These are phyloP conservation scores for Neonectria coccinea DNA, from an alignment of 2,329 filamentous ascomycete genomes.

Conservation along the genomic window DNA sequence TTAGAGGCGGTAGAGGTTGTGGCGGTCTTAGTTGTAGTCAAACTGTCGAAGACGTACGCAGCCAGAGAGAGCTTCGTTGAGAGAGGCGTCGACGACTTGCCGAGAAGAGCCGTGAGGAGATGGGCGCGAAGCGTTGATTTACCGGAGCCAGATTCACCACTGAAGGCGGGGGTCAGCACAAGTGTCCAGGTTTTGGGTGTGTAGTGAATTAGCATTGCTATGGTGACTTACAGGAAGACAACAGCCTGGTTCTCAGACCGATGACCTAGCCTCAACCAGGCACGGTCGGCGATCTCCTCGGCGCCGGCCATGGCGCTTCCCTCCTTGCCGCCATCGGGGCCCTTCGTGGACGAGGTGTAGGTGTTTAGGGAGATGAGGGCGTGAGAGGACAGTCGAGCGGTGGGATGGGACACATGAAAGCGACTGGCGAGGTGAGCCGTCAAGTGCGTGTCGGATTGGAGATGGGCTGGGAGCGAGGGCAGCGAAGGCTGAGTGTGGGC, in stretches of 20 bases:
- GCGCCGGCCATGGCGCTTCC: constrained; percentile 93
- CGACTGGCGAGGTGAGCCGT: constrained; percentile 87
- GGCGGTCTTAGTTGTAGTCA: constrained; percentile 96
- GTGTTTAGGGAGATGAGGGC: constrained; percentile 94
- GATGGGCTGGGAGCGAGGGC: constrained; percentile 86
- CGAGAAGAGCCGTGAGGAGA: constrained; percentile 84
- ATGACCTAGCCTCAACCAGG: constrained; percentile 86
- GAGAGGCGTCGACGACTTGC: constrained; percentile 90
- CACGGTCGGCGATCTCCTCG: constrained; percentile 89
- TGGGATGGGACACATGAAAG: constrained; percentile 91
- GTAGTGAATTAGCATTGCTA: neutral
- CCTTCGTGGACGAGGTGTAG: constrained; percentile 88
- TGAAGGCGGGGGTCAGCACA: constrained; percentile 54
- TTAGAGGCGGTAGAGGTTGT: constrained; percentile 97
- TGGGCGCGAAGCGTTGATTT: constrained; percentile 96
- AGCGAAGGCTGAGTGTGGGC: constrained; percentile 87
- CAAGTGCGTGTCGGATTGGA: constrained; percentile 81
- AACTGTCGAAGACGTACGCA: constrained; percentile 93
- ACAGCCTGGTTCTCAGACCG: constrained; percentile 94
- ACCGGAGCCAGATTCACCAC: constrained; percentile 94
- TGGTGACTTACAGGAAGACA: constrained; percentile 82
- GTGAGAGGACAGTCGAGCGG: constrained; percentile 89
- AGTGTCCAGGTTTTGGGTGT: constrained; percentile 18
- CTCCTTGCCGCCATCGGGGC: constrained; percentile 89
- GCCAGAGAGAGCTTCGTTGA: constrained; percentile 94